Evolutionary conservation across 1,284 basidiomycete species (phyloP).

Genomic region (Peniophora sp.): DNA sequence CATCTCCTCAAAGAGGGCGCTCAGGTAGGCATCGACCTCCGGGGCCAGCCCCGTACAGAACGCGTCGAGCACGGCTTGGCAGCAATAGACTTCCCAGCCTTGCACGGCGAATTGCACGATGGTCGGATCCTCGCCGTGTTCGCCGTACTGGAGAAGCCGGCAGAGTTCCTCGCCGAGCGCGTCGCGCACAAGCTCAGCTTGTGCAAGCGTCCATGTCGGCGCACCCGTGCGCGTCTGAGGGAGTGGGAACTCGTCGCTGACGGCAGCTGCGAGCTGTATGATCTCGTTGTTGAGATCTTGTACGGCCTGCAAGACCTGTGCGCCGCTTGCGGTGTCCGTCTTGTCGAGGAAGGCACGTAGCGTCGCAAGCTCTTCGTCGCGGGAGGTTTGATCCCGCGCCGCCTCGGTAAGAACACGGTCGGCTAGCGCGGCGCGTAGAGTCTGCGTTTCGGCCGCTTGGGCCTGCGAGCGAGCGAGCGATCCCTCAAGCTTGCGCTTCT

Average conservation of each 20-base stretch:
- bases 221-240: constrained; percentile 12
- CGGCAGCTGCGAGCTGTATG: constrained; percentile 26
- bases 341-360: constrained; percentile 29
- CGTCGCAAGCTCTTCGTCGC: constrained; percentile 24
- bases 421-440: constrained; percentile 9
- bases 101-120: constrained; percentile 32
- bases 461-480: constrained; percentile 9
- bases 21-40: constrained; percentile 25
- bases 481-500: constrained; percentile 11
- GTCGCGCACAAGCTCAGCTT: constrained; percentile 22
- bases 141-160: constrained; percentile 19
- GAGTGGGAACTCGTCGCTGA: constrained; percentile 26
- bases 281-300: constrained; percentile 30
- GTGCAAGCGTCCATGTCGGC: constrained; percentile 16
- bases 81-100: constrained; percentile 30
- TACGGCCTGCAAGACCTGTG: constrained; percentile 27
- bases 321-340: constrained; percentile 29
- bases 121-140: constrained; percentile 26
- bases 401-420: constrained; percentile 10
- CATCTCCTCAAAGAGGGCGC: constrained; percentile 26
- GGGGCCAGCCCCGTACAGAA: constrained; percentile 27
- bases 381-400: constrained; percentile 14
- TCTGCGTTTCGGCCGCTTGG: constrained; percentile 9
- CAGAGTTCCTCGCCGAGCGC: constrained; percentile 22
- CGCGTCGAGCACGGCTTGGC: constrained; percentile 23